A percentile compares a stretch with the other conserved stretches of the same genome.
phyloP scores from a whole-genome alignment of 2,329 filamentous ascomycete genomes.

The Pseudocercospora macadamiae region DNA sequence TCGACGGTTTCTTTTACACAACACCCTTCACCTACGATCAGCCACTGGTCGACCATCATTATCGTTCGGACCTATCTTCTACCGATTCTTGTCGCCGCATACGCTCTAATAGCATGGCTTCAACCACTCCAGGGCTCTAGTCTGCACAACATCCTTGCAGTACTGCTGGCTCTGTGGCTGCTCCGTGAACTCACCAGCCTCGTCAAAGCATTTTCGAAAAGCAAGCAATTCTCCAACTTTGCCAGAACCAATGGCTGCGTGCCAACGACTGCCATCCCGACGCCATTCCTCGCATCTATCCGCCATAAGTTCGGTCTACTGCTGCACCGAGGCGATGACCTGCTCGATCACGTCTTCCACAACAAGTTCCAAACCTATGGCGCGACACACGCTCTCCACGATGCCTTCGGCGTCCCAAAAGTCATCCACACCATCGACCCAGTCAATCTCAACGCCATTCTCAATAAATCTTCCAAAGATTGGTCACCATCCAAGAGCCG shows the following conservation, averaged over 20 bases:
- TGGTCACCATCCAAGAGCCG: constrained; percentile 24
- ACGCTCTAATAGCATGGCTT: background rate
- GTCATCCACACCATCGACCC: constrained; percentile 29
- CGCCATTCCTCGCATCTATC: constrained; percentile 17
- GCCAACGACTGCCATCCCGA: constrained; percentile 15
- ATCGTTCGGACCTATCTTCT: background rate
- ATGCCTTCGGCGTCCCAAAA: constrained; percentile 18
- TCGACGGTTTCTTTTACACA: too few relatives aligned
- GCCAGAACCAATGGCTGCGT: constrained; percentile 13
- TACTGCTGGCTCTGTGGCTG: background rate
- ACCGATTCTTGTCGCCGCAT: background rate
- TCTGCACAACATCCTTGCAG: background rate
- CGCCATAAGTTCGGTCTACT: constrained; percentile 26
- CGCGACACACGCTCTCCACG: constrained; percentile 23
- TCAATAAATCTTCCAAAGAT: constrained; percentile 18
- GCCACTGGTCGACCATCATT: background rate
- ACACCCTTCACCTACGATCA: background rate
- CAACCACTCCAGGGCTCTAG: background rate
- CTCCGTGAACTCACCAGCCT: background rate
- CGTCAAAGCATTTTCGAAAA: background rate
- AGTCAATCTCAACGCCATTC: constrained; percentile 25
- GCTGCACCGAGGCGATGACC: constrained; percentile 21
- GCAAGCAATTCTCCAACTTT: constrained; percentile 5
- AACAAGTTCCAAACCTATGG: constrained; percentile 26
- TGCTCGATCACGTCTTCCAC: constrained; percentile 24